A percentile compares a stretch with the other conserved stretches of the same genome.
These are phyloP conservation scores for Kluyveromyces nonfermentans DNA, from an alignment of 805 yeast species.

Conservation along the genomic window DNA sequence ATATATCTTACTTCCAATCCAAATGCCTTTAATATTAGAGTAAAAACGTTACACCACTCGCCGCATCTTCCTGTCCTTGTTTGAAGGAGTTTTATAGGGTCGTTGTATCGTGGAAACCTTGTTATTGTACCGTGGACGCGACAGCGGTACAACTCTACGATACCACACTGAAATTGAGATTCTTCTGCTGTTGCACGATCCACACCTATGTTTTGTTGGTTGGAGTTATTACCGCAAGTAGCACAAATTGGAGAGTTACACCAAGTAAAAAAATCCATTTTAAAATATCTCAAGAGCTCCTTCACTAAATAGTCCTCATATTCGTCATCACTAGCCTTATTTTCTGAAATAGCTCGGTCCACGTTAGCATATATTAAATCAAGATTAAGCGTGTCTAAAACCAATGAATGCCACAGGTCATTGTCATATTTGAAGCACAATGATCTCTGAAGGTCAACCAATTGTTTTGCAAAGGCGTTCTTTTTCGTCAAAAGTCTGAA, in stretches of 20 bases:
- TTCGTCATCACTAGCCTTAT: constrained; percentile 22
- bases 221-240: constrained; percentile 36
- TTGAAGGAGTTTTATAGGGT: constrained; percentile 50
- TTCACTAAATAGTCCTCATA: constrained; percentile 50
- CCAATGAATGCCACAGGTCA: constrained; percentile 39
- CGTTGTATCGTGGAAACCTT: constrained; percentile 71
- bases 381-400: constrained; percentile 54
- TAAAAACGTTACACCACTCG: constrained; percentile 87
- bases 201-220: constrained; percentile 31
- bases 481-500: constrained; percentile 12
- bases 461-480: constrained; percentile 19
- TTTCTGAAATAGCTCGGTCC: constrained; percentile 36
- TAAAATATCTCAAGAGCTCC: constrained; percentile 60
- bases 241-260: constrained; percentile 60
- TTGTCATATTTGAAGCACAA: constrained; percentile 34
- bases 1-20: constrained; percentile 60
- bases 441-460: constrained; percentile 14
- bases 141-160: constrained; percentile 61
- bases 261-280: constrained; percentile 76
- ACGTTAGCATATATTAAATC: constrained; percentile 51
- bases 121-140: constrained; percentile 35
- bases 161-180: constrained; percentile 37
- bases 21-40: constrained; percentile 57
- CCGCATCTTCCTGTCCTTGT: constrained; percentile 81
- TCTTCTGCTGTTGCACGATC: constrained; percentile 39